Evolutionary conservation across 257 asterid species (phyloP), one percentile per base, ranked within the genome.

Genomic region (Rehmannia glutinosa): DNA sequence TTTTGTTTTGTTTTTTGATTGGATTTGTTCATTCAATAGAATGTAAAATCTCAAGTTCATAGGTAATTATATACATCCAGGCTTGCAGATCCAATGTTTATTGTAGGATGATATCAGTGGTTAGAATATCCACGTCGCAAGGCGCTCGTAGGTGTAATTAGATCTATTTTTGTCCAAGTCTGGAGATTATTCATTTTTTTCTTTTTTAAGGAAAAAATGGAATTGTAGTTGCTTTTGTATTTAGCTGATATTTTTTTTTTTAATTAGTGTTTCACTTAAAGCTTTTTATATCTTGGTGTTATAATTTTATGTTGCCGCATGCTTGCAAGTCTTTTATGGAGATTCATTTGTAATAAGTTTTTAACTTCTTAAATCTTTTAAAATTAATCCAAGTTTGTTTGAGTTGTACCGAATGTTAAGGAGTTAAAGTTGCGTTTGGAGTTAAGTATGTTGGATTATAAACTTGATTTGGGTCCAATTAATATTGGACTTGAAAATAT

Each of bases 11-110:
- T n/a, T 50, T 46, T 38, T 53, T 53, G 17, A 57, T 24, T 64
- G 55, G 47, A 47, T 49, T 47, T 67, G 42, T 58, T 60, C 25
- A 39, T 66, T 35, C 20, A 15, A 50, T 50, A 67, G 73, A 66
- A 47, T 10, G 38, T 66, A 60, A 43, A 59, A 42, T 62, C 32
- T 32, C 24, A n/a, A n/a, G n/a, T n/a, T n/a, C n/a, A n/a, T 45
- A 27, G 47, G 75, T 24, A 23, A n/a, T n/a, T 20, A 30, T 27
- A 64, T 57, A 32, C 49, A 43, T 30, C 51, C 61, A 62, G 73
- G 70, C 49, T 53, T 21, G 50, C 41, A 46, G 68, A n/a, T 62
- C 51, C 73, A 30, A 12, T 62, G 47, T 53, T 58, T 54, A 27
- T 59, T 49, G 62, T 62, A 56, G 64, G 47, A 52, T 15, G 53